Evolutionary conservation across 169 alveolate species (phyloP).

Genomic region (Miamiensis avidus): DNA sequence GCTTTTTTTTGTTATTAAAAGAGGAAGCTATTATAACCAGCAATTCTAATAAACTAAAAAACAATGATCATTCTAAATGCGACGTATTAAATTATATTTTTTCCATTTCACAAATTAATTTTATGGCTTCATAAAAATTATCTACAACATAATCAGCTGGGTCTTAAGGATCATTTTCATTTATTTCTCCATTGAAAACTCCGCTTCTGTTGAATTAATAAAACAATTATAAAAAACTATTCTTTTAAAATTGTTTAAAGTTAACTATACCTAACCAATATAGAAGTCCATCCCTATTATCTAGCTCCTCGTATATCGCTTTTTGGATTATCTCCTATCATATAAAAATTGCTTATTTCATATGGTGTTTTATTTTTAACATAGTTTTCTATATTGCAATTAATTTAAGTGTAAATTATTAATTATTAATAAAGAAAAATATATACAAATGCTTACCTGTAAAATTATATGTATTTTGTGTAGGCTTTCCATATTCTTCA

Average conservation of each 20-base stretch:
- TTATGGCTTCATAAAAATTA: conserved; percentile 46
- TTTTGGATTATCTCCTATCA: conserved; percentile 54
- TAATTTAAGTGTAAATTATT: not conserved
- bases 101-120: conserved; percentile 38
- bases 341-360: conserved; percentile 35
- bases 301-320: conserved; percentile 53
- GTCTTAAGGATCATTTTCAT: conserved; percentile 37
- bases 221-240: not conserved
- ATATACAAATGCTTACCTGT: conserved; percentile 1
- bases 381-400: conserved; percentile 11
- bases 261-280: conserved; percentile 20
- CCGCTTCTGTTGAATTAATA: conserved; percentile 37
- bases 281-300: conserved; percentile 24
- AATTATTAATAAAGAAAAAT: not conserved
- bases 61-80: too few species aligned
- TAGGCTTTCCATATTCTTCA: conserved; percentile 40
- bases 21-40: too few species aligned
- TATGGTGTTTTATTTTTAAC: conserved; percentile 11
- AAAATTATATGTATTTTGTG: conserved; percentile 29
- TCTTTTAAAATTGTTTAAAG: not conserved
- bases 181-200: conserved; percentile 32
- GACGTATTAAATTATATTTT: not conserved
- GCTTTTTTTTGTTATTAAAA: too few species aligned
- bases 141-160: conserved; percentile 64
- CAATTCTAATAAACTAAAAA: too few species aligned